These are phyloP conservation scores for Leucocoprinus birnbaumii DNA, from an alignment of 768 basidiomycete species.

Conservation along the genomic window DNA sequence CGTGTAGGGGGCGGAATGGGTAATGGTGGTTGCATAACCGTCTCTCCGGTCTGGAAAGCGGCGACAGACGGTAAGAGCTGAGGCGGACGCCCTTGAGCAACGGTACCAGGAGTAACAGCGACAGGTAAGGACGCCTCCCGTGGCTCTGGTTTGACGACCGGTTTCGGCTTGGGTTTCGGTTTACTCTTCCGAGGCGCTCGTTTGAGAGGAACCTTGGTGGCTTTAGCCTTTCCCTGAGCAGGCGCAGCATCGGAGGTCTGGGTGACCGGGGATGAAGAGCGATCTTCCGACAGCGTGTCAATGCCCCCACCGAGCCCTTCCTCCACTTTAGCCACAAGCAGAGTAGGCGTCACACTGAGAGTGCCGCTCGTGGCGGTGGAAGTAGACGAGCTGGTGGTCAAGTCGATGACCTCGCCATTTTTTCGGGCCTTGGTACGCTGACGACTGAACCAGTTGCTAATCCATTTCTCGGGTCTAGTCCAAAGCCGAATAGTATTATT, in stretches of 20 bases:
- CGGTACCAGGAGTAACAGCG: not conserved
- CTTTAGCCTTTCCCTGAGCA: not conserved
- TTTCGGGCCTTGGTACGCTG: constrained; percentile 24
- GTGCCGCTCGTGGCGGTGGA: constrained; percentile 3
- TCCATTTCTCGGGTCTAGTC: constrained; percentile 33
- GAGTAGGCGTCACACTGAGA: not conserved
- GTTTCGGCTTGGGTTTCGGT: not conserved
- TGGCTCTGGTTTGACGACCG: not conserved
- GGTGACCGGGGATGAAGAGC: not conserved
- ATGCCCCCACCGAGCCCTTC: not conserved
- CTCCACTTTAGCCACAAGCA: not conserved
- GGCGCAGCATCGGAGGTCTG: not conserved
- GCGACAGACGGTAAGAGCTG: not conserved
- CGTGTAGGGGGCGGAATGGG: not conserved
- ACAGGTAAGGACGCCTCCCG: not conserved
- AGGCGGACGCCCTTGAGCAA: not conserved
- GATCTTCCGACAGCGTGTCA: not conserved
- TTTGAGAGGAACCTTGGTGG: not conserved
- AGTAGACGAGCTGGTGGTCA: constrained; percentile 15
- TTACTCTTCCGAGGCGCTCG: not conserved
- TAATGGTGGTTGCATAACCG: not conserved
- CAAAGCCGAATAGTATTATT: not conserved
- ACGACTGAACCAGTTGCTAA: constrained; percentile 30
- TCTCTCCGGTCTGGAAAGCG: not conserved
- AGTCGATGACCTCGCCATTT: constrained; percentile 14